Evolutionary conservation across 106 monocot genomes (phyloP), one percentile per base, ranked within the genome.

Genomic region (Xerophyta viscosa): DNA sequence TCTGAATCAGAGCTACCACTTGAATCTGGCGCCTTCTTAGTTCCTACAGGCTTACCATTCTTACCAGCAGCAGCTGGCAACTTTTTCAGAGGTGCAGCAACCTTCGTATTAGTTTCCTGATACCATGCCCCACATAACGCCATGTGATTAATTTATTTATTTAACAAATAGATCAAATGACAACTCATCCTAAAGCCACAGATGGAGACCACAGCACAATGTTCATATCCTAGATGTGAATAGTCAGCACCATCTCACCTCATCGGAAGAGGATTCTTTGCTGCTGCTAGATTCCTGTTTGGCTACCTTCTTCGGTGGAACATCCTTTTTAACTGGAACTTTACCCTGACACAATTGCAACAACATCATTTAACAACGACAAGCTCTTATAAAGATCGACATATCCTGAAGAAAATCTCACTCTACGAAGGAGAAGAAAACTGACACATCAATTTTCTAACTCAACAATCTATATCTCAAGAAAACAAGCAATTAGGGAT

Each of bases 1-100:
- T 74, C 79, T 17, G 81, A 71, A 50, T 82, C 82, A 29, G 64
- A 68, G 52, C 57, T 62, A 7, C 65, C 68, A 65, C 73, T 79
- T 33, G 77, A 65, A 48, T 57, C 61, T 8, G 46, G 18, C 45
- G 63, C 41, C 49, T 77, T 73, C 44, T 66, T 81, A 20, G 60
- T 29, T 11, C 6, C 56, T 1, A 54, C 20, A 21, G 39, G 24
- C 21, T 33, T 20, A 18, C 59, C 61, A 46, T 66, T 73, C 66
- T 67, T 66, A 8, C 51, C n/a, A 25, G 14, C 44, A 23, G 52
- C 7, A 27, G 55, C 54, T 56, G 54, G 58, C 24, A 58, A 45
- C 11, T 48, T 62, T 26, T 46, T 31, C 42, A 42, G 2, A 8
- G 31, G 21, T n/a, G n/a, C n/a, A n/a, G n/a, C n/a, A n/a, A n/a